Base-by-base conservation (phyloP, 345 rosid species). In the Gossypium sturtianum region DNA sequence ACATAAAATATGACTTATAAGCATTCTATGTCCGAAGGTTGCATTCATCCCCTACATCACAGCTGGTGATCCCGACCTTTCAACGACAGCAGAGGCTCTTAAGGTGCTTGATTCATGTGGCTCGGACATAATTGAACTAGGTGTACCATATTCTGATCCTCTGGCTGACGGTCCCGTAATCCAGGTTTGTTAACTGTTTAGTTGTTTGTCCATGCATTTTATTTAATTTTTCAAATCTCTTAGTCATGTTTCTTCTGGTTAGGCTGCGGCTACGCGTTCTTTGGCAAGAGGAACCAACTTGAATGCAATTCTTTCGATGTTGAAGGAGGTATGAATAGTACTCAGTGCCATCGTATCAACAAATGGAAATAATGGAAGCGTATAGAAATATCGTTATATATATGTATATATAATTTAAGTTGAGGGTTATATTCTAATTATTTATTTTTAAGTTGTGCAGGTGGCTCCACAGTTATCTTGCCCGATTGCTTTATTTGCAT, bases 211-310 rank as follows among this genome's bases (percentile, higher is more conserved):
- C 11, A 13, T 57, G 27, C 0, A 11, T 10, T 75, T 56, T 75
- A n/a, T 66, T 22, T 43, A 25, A 34, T 5, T 34, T 53, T 13
- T 19, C 15, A 4, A 41, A n/a, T 29, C 57, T 69, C 68, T 74
- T 48, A 64, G 63, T 47, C 13, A 74, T 20, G 6, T 58, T 22
- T 82, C 67, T 78, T 65, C 60, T 49, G 22, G 65, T 75, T 77
- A 94, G 98, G 99, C 99, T 66, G 98, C 98, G 29, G 91, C 98
- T 15, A 88, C 93, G 29, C 94, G 97, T 34, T 88, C 98, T 27
- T 83, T 86, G 83, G 91, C 87, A 38, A 87, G 84, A 74, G 93
- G 94, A 70, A 87, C 97, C 80, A 87, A 90, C 86, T 84, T 95
- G 23, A 83, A 85, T 79, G 83, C 89, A 3, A 86, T 90, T 64